Evolutionary conservation across 371 early-diverging fungal species (phyloP).

Genomic region (Smittium culicis): DNA sequence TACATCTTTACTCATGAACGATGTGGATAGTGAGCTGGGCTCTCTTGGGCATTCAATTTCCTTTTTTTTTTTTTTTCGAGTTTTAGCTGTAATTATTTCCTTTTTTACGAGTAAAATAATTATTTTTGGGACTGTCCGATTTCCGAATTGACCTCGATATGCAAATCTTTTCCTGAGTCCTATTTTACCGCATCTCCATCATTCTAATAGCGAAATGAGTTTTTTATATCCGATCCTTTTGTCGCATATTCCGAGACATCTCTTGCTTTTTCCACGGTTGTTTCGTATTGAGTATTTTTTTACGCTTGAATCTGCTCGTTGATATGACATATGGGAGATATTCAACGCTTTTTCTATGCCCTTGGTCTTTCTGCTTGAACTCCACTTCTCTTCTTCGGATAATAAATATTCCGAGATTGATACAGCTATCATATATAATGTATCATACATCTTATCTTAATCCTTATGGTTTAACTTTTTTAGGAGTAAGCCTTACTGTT

Average conservation of each 20-base stretch:
- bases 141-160: too few relatives aligned
- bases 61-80: too few relatives aligned
- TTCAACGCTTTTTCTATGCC: not conserved
- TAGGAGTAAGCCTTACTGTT: not conserved
- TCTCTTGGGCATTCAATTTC: too few relatives aligned
- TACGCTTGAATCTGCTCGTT: not conserved
- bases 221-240: too few relatives aligned
- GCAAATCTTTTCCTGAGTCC: too few relatives aligned
- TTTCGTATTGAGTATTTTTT: not conserved
- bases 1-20: not conserved
- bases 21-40: too few relatives aligned
- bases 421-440: not conserved
- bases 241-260: not conserved
- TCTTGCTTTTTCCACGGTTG: not conserved
- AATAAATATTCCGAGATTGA: not conserved
- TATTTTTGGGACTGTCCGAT: too few relatives aligned
- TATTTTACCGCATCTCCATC: not conserved
- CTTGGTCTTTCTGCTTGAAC: not conserved
- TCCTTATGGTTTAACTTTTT: not conserved
- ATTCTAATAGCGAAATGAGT: too few relatives aligned
- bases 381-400: not conserved
- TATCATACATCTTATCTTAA: not conserved
- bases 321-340: not conserved
- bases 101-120: too few relatives aligned
- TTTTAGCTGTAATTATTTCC: too few relatives aligned